Evolutionary conservation across 164 flowering plant species (phyloP), one percentile per base, ranked within the genome.

Genomic region (Liriodendron chinense): DNA sequence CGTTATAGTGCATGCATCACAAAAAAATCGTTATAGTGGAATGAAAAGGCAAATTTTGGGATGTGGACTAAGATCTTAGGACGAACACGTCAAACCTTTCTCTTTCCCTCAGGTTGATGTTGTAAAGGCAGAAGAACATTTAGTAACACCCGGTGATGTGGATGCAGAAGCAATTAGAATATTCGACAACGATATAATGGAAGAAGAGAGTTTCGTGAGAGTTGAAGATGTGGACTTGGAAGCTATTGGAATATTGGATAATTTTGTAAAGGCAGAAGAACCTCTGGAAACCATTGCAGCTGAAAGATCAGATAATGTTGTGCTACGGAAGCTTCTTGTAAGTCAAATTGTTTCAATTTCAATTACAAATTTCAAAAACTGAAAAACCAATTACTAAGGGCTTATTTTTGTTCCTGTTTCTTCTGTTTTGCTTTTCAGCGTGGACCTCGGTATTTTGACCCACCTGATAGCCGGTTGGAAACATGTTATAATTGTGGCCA

Each of bases 381-480:
- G 26, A 16, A 28, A 16, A 14, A 43, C 7, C 43, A 34, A 34
- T 34, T 34, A 34, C 8, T 57, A 72, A 23, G 8, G 1, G 20
- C 24, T 71, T 25, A 8, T 26, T 48, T 12, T 69, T 74, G 62
- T 70, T 18, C 49, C 63, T 57, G 66, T 70, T 69, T 65, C n/a
- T 20, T 57, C 28, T 75, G 20, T 65, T 22, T 67, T 65, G 62
- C 1, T 70, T 16, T 25, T 23, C 77, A 89, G 93, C 82, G 92
- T 69, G 91, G 90, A 21, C 92, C 92, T 8, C 85, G 95, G 70
- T 91, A 91, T 79, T 91, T 91, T 82, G 89, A 91, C 82, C 85
- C 91, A 61, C 90, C 79, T 14, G 88, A 86, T 66, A 75, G 72
- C 25, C 79, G 80, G 69, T 81, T 80, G 80, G 86, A 78, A 9